Base-by-base conservation (phyloP, 208 protist genomes). In the Leishmania gerbilli region DNA sequence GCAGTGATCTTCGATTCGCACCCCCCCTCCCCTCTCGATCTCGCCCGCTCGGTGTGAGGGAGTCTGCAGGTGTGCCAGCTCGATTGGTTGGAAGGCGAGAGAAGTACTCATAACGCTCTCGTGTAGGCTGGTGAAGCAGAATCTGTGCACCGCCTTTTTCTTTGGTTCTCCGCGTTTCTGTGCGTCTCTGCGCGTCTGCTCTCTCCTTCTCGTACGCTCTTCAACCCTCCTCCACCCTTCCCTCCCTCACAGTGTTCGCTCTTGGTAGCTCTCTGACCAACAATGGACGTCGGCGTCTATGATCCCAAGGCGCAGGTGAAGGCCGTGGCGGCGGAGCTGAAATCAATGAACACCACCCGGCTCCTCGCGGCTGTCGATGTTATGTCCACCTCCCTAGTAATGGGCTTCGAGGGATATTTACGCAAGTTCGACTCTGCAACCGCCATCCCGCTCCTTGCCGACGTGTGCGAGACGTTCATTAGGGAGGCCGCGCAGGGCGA, bases 361-460 rank as follows among this genome's bases (percentile, higher is more conserved):
- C 88, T 95, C n/a, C 88, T 90, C 72, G 89, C 90, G 27, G 79
- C 86, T 3, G 79, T 98, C 1, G 84, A 87, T 19, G 80, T 21
- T 1, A 86, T 98, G 64, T 92, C 89, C 71, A 89, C 90, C 42
- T 92, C 91, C 1, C 89, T 98, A 7, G 91, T 97, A 0, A 98
- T 98, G 93, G 95, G 95, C 17, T 82, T 90, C 9, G 95, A 98
- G 80, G 27, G 47, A 47, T 98, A 98, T 76, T 76, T 98, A 67
- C 90, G 93, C 51, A 85, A 84, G 5, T 98, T 98, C 77, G 89
- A 98, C n/a, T 83, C 90, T 9, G 72, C 72, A 0, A 60, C 56
- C 0, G 92, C 87, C 0, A 87, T 97, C 40, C 84, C 91, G 7
- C 74, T 92, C 24, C 79, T 97, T 17, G 56, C 89, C 1, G 75